Conservation (phyloP, 768 basidiomycete species). For the Mycena alexandri region DNA sequence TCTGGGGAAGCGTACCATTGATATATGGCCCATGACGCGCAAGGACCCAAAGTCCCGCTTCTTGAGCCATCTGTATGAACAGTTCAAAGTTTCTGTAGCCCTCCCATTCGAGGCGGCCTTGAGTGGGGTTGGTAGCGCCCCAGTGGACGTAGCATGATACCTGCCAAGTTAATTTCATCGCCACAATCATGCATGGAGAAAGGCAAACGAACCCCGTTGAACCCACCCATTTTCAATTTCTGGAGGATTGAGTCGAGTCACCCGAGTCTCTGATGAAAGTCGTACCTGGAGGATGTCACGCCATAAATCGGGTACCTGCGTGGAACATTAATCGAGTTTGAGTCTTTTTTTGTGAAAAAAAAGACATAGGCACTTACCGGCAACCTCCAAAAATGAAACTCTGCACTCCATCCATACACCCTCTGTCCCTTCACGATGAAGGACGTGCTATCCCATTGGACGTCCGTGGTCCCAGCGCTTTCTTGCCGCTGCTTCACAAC, state of each 20-base stretch:
- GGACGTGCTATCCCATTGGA: constrained; percentile 29
- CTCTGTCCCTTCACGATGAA: constrained; percentile 31
- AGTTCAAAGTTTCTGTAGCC: constrained; percentile 27
- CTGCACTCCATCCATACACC: constrained; percentile 30
- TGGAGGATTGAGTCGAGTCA: not conserved
- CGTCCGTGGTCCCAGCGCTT: constrained; percentile 20
- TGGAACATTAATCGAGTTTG: no score
- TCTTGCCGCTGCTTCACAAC: constrained; percentile 16
- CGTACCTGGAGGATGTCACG: constrained; percentile 30
- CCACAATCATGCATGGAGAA: not conserved
- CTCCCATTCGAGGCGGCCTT: constrained; percentile 28
- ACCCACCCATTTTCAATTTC: constrained; percentile 29
- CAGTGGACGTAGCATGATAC: constrained; percentile 33
- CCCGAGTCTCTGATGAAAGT: not conserved
- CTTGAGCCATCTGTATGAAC: constrained; percentile 30
- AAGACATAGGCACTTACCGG: constrained; percentile 17
- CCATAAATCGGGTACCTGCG: constrained; percentile 29
- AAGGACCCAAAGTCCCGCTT: constrained; percentile 28
- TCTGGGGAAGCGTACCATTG: constrained; percentile 12
- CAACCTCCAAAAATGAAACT: constrained; percentile 34
- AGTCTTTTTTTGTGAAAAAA: no score
- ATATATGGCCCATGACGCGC: constrained; percentile 29
- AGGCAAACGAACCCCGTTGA: constrained; percentile 28
- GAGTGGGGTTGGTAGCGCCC: constrained; percentile 30
- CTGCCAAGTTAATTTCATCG: constrained; percentile 6